These are phyloP conservation scores for Populus hybrid DNA, from an alignment of 441 rosid species.

Conservation along the genomic window DNA sequence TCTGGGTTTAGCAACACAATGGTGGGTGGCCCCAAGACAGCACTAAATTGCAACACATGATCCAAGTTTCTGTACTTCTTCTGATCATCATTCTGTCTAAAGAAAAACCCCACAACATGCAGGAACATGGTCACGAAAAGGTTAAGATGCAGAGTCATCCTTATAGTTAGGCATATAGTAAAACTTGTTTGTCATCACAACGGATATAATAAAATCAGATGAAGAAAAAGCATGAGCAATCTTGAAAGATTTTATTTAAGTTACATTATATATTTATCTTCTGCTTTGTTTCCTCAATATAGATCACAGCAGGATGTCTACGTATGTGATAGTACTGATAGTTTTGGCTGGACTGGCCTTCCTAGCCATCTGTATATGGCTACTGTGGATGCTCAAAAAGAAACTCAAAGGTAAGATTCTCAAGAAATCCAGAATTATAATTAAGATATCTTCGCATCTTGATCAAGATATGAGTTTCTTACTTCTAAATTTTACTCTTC, in stretches of 20 bases:
- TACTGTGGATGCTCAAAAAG: conserved; percentile 52
- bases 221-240: neutral
- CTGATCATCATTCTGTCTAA: too few relatives aligned
- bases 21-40: too few relatives aligned
- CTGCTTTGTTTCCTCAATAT: conserved; percentile 11
- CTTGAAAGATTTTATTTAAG: neutral
- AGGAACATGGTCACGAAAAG: neutral
- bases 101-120: neutral
- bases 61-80: too few relatives aligned
- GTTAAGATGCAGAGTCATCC: neutral
- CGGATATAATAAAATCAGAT: neutral
- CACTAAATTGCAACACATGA: too few relatives aligned
- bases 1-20: too few relatives aligned
- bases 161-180: too few relatives aligned
- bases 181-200: neutral
- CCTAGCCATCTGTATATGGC: conserved; percentile 35
- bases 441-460: neutral
- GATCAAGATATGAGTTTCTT: neutral
- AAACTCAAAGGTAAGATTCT: conserved; percentile 42
- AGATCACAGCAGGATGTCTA: conserved; percentile 37
- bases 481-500: neutral
- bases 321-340: conserved; percentile 33
- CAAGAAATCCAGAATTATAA: neutral
- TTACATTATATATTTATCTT: neutral
- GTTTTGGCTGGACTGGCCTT: conserved; percentile 36